Conservation (phyloP, 1,139 yeast genomes). For the Hemisphaericaspora lyxosophila region DNA sequence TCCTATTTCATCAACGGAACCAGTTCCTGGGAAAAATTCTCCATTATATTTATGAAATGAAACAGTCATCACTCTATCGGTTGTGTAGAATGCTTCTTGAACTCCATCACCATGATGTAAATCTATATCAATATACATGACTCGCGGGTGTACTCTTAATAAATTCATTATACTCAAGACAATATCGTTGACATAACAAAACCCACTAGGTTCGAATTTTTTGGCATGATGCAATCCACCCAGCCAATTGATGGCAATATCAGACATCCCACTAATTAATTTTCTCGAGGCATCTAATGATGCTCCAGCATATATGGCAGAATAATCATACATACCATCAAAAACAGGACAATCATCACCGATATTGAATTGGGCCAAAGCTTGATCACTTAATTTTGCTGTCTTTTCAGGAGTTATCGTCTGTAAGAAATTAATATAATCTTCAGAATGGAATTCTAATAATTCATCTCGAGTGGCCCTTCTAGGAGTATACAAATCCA, state of each 20-base stretch:
- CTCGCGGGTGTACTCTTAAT: constrained; percentile 84
- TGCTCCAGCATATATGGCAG: constrained; percentile 86
- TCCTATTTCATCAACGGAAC: constrained; percentile 83
- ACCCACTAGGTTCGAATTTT: constrained; percentile 90
- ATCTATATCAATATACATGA: constrained; percentile 90
- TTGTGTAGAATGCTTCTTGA: constrained; percentile 93
- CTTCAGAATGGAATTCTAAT: constrained; percentile 79
- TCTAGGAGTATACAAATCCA: constrained; percentile 87
- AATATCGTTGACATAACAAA: constrained; percentile 93
- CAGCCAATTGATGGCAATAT: constrained; percentile 95
- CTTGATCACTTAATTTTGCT: constrained; percentile 52
- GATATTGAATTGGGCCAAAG: constrained; percentile 77
- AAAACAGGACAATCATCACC: constrained; percentile 98
- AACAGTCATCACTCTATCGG: constrained; percentile 93
- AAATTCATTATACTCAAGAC: constrained; percentile 83
- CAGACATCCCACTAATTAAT: constrained; percentile 80
- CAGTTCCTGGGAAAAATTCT: constrained; percentile 96
- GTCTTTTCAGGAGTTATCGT: constrained; percentile 80
- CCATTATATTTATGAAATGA: constrained; percentile 95
- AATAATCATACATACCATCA: constrained; percentile 90
- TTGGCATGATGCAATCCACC: constrained; percentile 98
- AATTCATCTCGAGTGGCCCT: constrained; percentile 81
- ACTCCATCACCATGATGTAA: constrained; percentile 99
- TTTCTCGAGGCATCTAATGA: constrained; percentile 90
- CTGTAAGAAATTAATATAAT: constrained; percentile 78